Conservation (phyloP, 148 eudicot species). For the Heliamphora exappendiculata region DNA sequence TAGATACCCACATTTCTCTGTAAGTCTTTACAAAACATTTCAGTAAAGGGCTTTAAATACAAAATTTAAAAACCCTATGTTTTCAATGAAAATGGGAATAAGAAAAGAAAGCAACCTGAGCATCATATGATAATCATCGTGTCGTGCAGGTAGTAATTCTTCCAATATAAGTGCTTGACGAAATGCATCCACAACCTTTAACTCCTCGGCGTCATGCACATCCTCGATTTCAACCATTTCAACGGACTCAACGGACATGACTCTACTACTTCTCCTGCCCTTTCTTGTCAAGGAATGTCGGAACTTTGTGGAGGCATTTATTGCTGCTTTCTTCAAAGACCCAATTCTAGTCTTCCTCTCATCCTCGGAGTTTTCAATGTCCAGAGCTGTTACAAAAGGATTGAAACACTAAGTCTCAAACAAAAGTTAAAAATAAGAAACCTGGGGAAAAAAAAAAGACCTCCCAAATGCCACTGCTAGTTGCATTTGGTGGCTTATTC, state of each 20-base stretch:
- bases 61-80: background rate
- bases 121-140: conserved; percentile 65
- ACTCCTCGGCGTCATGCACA: conserved; percentile 60
- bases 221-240: conserved; percentile 61
- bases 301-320: conserved; percentile 72
- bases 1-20: no score
- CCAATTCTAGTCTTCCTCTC: conserved; percentile 61
- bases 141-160: conserved; percentile 43
- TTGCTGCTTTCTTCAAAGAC: conserved; percentile 67
- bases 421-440: background rate
- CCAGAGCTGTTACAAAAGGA: background rate
- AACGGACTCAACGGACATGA: conserved; percentile 69
- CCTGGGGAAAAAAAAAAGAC: no score
- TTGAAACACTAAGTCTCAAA: background rate
- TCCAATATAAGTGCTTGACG: conserved; percentile 52
- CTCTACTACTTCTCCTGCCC: conserved; percentile 76
- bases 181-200: conserved; percentile 46
- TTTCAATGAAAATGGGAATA: background rate
- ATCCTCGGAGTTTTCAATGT: conserved; percentile 42
- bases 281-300: conserved; percentile 70
- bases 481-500: background rate
- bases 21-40: background rate
- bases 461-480: background rate
- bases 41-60: background rate
- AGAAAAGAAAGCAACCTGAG: conserved; percentile 37